Base-by-base conservation (phyloP, 148 eudicot genomes). In the Rhododendron vialii region DNA sequence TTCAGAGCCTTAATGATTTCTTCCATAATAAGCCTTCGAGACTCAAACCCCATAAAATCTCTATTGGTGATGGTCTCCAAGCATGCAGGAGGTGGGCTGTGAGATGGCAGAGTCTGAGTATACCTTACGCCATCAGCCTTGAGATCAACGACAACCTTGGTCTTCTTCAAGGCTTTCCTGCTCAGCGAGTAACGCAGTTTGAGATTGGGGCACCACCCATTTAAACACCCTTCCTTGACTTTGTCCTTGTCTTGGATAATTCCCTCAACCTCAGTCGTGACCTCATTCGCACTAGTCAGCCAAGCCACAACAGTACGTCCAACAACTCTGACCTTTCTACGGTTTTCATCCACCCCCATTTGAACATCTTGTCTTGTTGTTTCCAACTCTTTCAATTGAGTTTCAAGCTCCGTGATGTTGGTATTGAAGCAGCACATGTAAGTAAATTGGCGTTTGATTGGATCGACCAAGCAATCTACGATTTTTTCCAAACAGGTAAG, bases 311-410 rank as follows among this genome's bases (percentile, higher is more conserved):
- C 9, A 13, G 63, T 73, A 38, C 41, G 57, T 10, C 82, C 84
- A 36, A 88, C n/a, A 20, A 30, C 20, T 53, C 89, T 86, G 9
- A 85, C 91, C 18, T 88, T 89, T 55, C 91, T 89, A 1, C 53
- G 81, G 30, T 87, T 89, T 24, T 83, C 93, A 28, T 86, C 87
- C 10, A 78, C 87, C 0, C 30, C 13, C 67, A 63, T 3, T 24
- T 71, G 61, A 9, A 88, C 76, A 2, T 55, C 82, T 20, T 82
- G 67, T 2, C 26, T 41, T 57, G 48, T 84, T 17, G 36, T 57
- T 35, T 48, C 55, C n/a, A 92, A 87, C 1, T 73, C 77, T 0
- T 79, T 63, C 8, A 84, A 11, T 76, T 87, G 57, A 11, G 24
- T 81, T 67, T 33, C 67, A 14, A 90, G 90, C 1, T 67, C 55